Evolutionary conservation across 768 basidiomycete species (phyloP).

Genomic region (Tulasnella sp.): DNA sequence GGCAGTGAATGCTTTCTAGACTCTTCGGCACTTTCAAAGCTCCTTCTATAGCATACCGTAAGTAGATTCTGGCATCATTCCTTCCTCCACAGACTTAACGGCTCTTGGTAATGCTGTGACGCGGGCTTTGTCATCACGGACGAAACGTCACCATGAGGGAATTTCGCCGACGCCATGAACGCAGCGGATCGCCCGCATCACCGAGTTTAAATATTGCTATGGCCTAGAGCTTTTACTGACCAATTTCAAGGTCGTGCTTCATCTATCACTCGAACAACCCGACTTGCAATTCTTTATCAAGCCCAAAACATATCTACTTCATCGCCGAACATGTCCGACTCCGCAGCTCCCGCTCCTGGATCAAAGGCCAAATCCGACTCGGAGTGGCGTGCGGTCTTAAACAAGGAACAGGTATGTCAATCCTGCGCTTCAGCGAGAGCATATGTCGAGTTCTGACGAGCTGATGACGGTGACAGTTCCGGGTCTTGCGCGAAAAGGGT

Average conservation of each 20-base stretch:
- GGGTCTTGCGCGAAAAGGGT: slow-evolving; percentile 73
- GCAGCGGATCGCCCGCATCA: neutral
- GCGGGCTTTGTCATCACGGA: neutral
- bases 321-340: neutral
- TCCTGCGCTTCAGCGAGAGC: neutral
- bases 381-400: slow-evolving; percentile 77
- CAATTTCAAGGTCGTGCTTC: neutral
- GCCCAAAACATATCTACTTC: neutral
- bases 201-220: neutral
- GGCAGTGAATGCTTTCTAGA: neutral
- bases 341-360: neutral
- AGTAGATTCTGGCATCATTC: neutral
- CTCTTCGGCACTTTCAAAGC: neutral
- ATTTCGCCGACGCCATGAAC: neutral
- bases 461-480: slow-evolving; percentile 45
- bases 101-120: neutral
- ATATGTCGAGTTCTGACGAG: neutral
- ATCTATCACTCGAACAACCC: neutral
- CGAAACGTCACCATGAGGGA: neutral
- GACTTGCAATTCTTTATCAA: neutral
- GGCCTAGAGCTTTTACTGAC: neutral
- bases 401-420: slow-evolving; percentile 61
- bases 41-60: neutral
- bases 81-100: neutral
- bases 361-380: slow-evolving; percentile 42